phyloP scores from a whole-genome alignment of 1,284 basidiomycete species.

The Cryptococcus deneoformans region DNA sequence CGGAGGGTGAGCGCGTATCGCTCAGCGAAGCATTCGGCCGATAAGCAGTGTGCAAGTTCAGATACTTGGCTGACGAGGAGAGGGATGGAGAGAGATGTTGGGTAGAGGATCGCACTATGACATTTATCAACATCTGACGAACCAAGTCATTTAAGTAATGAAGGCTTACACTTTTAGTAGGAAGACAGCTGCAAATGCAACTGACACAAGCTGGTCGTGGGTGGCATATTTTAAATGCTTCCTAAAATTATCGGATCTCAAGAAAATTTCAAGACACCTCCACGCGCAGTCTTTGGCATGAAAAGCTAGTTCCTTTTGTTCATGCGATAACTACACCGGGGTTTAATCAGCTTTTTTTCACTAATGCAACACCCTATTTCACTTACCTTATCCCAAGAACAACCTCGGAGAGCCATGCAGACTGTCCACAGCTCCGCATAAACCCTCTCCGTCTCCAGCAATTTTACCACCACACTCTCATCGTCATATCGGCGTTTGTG shows the following conservation, averaged over 20 bases:
- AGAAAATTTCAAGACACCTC: constrained; percentile 61
- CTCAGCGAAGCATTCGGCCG: constrained; percentile 48
- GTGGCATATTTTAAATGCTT: constrained; percentile 63
- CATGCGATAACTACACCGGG: constrained; percentile 56
- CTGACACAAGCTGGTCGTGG: constrained; percentile 86
- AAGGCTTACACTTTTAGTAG: constrained; percentile 65
- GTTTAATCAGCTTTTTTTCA: neutral
- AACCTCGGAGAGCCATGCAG: constrained; percentile 84
- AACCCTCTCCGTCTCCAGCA: constrained; percentile 80
- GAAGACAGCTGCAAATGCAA: constrained; percentile 88
- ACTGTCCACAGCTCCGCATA: constrained; percentile 92
- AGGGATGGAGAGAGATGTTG: constrained; percentile 34
- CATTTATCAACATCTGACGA: neutral
- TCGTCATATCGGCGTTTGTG: constrained; percentile 72
- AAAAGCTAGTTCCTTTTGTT: constrained; percentile 89
- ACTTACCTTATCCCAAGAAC: constrained; percentile 88
- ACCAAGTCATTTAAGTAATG: neutral
- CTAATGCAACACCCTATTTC: neutral
- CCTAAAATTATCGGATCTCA: constrained; percentile 34
- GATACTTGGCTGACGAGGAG: constrained; percentile 40
- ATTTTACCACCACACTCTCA: constrained; percentile 70
- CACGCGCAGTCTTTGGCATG: constrained; percentile 89
- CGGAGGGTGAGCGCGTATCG: constrained; percentile 81
- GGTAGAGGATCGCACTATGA: constrained; percentile 44
- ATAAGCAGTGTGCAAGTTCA: constrained; percentile 43